A percentile compares a stretch with the other conserved stretches of the same genome.
These are phyloP conservation scores for Ophiostoma tasmaniense DNA, from an alignment of 2,329 filamentous ascomycete genomes.

Conservation along the genomic window DNA sequence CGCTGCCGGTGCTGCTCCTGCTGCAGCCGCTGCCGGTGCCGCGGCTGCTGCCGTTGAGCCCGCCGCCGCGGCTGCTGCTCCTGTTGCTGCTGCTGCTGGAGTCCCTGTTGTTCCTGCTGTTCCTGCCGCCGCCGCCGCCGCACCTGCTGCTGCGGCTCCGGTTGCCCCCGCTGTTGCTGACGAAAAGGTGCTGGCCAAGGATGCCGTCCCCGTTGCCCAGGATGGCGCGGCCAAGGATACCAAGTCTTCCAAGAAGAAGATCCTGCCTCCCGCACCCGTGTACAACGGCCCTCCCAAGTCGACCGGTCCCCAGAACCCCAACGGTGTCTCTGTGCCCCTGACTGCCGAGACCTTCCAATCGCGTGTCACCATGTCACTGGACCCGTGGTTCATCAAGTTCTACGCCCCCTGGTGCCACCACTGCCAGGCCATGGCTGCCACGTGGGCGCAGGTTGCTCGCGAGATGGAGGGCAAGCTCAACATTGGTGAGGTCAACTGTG, in stretches of 20 bases:
- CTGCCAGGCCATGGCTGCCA: constrained; percentile 85
- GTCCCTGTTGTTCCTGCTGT: background rate
- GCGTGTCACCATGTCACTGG: constrained; percentile 74
- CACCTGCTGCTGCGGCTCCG: background rate
- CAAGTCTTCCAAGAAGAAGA: constrained; percentile 19
- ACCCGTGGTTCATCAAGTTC: constrained; percentile 98
- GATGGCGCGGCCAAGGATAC: constrained; percentile 1
- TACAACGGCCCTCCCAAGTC: constrained; percentile 42
- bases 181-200: constrained; percentile 18
- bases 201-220: constrained; percentile 19
- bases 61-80: background rate
- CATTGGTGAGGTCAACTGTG: constrained; percentile 93
- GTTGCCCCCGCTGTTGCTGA: constrained; percentile 8
- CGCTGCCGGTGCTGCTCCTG: background rate
- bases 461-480: constrained; percentile 87
- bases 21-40: background rate
- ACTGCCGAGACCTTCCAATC: constrained; percentile 80
- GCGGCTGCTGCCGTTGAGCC: background rate
- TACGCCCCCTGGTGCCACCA: constrained; percentile 97
- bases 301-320: constrained; percentile 56
- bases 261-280: constrained; percentile 18
- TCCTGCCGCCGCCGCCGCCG: background rate
- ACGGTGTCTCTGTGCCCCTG: constrained; percentile 66
- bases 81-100: background rate
- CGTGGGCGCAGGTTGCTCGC: constrained; percentile 81